phyloP scores from a whole-genome alignment of 345 rosid species.

The Laguncularia racemosa region DNA sequence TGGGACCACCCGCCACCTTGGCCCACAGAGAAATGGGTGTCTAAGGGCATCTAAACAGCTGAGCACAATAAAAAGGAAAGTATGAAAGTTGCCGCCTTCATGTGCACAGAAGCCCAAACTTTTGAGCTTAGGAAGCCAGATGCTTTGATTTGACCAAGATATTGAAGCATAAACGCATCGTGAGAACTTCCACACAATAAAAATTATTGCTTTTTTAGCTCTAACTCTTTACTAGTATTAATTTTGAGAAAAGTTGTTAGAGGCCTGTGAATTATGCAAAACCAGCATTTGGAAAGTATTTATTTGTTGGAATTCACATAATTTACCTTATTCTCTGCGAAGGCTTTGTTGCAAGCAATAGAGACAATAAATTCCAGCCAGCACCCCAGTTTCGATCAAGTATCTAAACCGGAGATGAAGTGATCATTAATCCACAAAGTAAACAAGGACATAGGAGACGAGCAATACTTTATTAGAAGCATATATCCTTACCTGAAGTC shows the following conservation, averaged over 20 bases:
- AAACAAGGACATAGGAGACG: not conserved
- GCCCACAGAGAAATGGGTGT: constrained; percentile 93
- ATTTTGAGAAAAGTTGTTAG: not conserved
- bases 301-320: not conserved
- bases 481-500: constrained; percentile 56
- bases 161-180: no score
- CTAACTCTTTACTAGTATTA: no score
- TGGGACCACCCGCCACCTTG: constrained; percentile 86
- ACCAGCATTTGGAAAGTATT: no score
- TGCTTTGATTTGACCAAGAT: no score
- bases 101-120: no score
- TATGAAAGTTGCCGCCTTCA: not conserved
- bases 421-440: constrained; percentile 4
- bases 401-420: constrained; percentile 38
- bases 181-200: no score
- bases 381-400: constrained; percentile 96
- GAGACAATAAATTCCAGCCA: constrained; percentile 90
- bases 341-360: constrained; percentile 67
- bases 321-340: constrained; percentile 73
- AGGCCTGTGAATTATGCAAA: not conserved
- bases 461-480: not conserved
- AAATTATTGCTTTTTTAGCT: no score
- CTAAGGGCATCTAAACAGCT: constrained; percentile 90
- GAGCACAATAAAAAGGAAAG: constrained; percentile 9
- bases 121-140: no score